Base-by-base conservation (phyloP, 2,329 filamentous ascomycete genomes). In the Fusarium protoensiforme region DNA sequence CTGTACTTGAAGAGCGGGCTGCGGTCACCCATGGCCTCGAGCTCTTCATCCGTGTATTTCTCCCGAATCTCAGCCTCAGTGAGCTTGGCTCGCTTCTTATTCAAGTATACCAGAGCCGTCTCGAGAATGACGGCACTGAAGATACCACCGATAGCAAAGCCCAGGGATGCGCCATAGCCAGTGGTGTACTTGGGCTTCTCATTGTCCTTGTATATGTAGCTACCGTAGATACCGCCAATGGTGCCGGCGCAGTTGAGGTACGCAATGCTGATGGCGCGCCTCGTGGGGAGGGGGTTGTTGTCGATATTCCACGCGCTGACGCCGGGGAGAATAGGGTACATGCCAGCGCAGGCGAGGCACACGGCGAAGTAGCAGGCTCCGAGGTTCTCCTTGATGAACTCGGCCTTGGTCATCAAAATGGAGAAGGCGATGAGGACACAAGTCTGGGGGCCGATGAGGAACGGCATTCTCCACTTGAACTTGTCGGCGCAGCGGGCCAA, bases 291-390 rank as follows among this genome's bases (percentile, higher is more conserved):
- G 0, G 80, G 78, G 1, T 80, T 76, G 36, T 84, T 84, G 65
- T 79, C 79, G 6, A 81, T 72, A 11, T 79, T 82, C 82, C 82
- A 84, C 2, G 82, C 79, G 22, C 79, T 82, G 11, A 73, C 78
- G 4, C 78, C 81, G 2, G 82, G 82, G 9, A 73, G 43, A 13
- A 78, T 76, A 0, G 82, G 82, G 20, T 84, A 84, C 65, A 83
- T 77, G 29, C 84, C 82, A 11, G 83, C 78, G 33, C 67, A 72
- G 1, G 74, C 75, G 5, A 77, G 65, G 8, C 67, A 69, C 2
- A 77, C 69, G 0, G 75, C 73, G 2, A 77, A 77, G 11, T 76
- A 78, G 10, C 73, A 75, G 0, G 64, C 65, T 3, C 64, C 65
- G 0, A 78, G 64, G 3, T 78, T 75, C 1, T 74, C 46, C 5